Evolutionary conservation across 192 early-diverging fungal species (phyloP).

Genomic region (Backusella parvicylindrica): DNA sequence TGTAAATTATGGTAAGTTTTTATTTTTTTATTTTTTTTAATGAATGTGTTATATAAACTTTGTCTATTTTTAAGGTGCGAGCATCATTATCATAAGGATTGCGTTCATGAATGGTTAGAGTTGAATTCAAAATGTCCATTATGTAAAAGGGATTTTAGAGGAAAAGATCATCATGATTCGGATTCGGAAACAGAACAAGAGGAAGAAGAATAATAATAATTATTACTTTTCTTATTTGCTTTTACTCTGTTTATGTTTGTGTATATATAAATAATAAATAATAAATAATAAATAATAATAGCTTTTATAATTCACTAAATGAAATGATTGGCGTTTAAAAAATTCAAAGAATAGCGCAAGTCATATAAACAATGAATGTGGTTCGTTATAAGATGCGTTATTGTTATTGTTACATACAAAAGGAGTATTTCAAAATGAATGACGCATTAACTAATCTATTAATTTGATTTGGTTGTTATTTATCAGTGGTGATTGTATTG

Average conservation of each 20-base stretch:
- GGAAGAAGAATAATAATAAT: neutral
- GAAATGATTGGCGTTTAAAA: too few species aligned
- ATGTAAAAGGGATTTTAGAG: conserved; percentile 61
- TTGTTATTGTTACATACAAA: too few species aligned
- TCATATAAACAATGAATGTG: too few species aligned
- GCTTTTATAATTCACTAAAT: too few species aligned
- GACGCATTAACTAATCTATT: too few species aligned
- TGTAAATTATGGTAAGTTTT: conserved; percentile 59
- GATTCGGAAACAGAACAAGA: neutral
- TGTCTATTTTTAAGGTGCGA: conserved; percentile 35
- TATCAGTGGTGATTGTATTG: too few species aligned
- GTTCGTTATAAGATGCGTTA: too few species aligned
- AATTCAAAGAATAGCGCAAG: too few species aligned
- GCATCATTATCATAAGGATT: conserved; percentile 81
- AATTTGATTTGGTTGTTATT: too few species aligned
- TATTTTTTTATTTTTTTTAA: neutral
- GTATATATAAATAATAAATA: neutral
- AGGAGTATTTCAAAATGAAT: too few species aligned
- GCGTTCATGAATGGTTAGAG: conserved; percentile 80
- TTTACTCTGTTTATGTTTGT: neutral
- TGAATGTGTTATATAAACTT: neutral
- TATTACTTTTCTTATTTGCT: too few species aligned
- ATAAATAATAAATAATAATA: neutral
- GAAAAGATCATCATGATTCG: conserved; percentile 21
- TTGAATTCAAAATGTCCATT: conserved; percentile 74